A percentile compares a stretch with the other conserved stretches of the same genome.
phyloP scores from a whole-genome alignment of 345 rosid species.

The Rhizophora mangle region DNA sequence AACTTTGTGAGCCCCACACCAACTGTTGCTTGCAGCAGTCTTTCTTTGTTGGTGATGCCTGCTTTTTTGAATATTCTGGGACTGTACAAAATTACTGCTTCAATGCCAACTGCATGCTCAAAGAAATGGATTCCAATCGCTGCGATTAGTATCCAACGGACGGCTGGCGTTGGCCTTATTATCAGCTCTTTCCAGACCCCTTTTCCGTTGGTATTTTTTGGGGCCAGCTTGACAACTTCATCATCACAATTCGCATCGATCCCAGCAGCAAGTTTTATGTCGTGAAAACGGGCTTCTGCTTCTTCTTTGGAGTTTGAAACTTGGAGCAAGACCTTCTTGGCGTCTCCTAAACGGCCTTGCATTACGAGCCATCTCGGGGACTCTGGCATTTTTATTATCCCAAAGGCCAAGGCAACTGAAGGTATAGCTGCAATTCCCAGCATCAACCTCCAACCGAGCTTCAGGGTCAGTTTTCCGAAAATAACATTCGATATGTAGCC shows the following conservation, averaged over 20 bases:
- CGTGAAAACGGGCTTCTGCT: constrained; percentile 54
- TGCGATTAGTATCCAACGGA: constrained; percentile 61
- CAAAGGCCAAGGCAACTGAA: constrained; percentile 47
- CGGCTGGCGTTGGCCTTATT: constrained; percentile 48
- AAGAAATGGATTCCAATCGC: constrained; percentile 80
- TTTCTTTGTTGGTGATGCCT: constrained; percentile 43
- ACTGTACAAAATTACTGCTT: constrained; percentile 64
- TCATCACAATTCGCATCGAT: constrained; percentile 43
- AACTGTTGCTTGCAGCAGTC: constrained; percentile 64
- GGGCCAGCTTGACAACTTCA: constrained; percentile 29
- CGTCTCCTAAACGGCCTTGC: constrained; percentile 70
- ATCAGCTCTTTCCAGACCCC: constrained; percentile 77
- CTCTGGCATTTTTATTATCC: constrained; percentile 75
- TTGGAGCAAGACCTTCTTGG: constrained; percentile 33
- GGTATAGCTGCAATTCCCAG: constrained; percentile 81
- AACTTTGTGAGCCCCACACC: constrained; percentile 79
- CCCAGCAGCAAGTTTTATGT: constrained; percentile 58
- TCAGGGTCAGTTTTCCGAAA: constrained; percentile 52
- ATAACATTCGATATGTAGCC: constrained; percentile 71
- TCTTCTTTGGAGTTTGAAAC: constrained; percentile 62
- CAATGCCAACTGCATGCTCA: constrained; percentile 75
- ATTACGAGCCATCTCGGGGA: constrained; percentile 75
- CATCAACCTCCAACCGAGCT: constrained; percentile 90
- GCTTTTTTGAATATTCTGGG: constrained; percentile 72
- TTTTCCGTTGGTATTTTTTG: constrained; percentile 35